These are phyloP conservation scores for Wickerhamomyces queroliae DNA, from an alignment of 805 yeast species.

Conservation along the genomic window DNA sequence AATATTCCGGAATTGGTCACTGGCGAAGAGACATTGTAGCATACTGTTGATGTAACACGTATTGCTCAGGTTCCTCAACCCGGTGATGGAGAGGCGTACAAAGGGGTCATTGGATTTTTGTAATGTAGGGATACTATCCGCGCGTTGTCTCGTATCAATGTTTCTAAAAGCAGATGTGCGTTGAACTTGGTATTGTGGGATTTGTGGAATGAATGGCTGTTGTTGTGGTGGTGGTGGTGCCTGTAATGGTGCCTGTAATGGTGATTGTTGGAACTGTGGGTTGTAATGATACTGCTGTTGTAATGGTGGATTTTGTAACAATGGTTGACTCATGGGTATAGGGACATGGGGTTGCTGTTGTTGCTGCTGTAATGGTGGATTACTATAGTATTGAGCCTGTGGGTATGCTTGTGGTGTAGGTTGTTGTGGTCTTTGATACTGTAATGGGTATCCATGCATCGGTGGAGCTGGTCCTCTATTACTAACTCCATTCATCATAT, in stretches of 20 bases:
- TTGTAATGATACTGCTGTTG: neutral
- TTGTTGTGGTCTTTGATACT: constrained; percentile 1
- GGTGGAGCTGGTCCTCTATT: constrained; percentile 2
- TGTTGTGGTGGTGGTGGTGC: neutral
- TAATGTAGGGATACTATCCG: constrained; percentile 27
- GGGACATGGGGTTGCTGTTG: neutral
- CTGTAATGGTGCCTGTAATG: neutral
- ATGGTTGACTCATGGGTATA: too few species aligned
- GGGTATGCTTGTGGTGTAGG: neutral
- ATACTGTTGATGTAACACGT: constrained; percentile 76
- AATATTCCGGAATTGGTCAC: constrained; percentile 41
- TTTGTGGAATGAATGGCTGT: neutral
- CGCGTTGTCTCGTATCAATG: neutral
- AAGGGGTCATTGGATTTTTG: constrained; percentile 30
- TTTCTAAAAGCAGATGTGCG: too few species aligned
- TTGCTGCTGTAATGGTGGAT: constrained; percentile 1
- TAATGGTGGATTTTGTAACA: too few species aligned
- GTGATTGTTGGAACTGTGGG: neutral
- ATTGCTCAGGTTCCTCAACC: constrained; percentile 62
- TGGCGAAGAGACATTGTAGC: constrained; percentile 62
- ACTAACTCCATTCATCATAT: neutral
- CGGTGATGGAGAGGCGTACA: constrained; percentile 47
- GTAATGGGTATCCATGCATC: neutral
- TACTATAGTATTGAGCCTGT: neutral
- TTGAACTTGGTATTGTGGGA: neutral